phyloP scores from a whole-genome alignment of 768 basidiomycete species.

The Boletus tomentosulus region DNA sequence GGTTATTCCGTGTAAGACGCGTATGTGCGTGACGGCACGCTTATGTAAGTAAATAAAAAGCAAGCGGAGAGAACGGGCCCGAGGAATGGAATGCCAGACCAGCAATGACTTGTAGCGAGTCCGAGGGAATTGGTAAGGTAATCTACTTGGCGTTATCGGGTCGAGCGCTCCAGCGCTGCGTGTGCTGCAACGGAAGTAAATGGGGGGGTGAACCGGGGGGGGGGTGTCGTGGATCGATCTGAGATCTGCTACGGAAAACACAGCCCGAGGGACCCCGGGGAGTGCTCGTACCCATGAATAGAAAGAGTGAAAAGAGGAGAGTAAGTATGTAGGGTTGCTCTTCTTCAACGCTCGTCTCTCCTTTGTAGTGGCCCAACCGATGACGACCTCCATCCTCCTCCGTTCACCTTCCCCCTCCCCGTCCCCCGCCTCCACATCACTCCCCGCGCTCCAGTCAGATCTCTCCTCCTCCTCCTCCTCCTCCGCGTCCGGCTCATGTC shows the following conservation, averaged over 20 bases:
- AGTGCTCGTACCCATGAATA: slow-evolving; percentile 6
- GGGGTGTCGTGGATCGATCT: slow-evolving; percentile 6
- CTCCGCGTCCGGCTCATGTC: slow-evolving; percentile 17
- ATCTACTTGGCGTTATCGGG: not conserved
- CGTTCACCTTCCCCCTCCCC: slow-evolving; percentile 12
- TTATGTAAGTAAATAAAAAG: not conserved
- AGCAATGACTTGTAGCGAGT: not conserved
- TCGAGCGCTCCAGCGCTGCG: too few species aligned
- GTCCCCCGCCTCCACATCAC: slow-evolving; percentile 2
- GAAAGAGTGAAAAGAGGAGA: slow-evolving; percentile 9
- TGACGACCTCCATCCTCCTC: slow-evolving; percentile 23
- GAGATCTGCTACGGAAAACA: slow-evolving; percentile 15
- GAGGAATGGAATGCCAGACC: too few species aligned
- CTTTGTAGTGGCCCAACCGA: slow-evolving; percentile 7
- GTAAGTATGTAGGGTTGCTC: not conserved
- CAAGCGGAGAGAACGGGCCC: not conserved
- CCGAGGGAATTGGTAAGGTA: not conserved
- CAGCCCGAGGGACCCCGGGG: slow-evolving; percentile 22
- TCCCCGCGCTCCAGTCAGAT: slow-evolving; percentile 15
- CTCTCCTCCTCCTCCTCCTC: slow-evolving; percentile 18
- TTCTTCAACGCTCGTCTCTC: not conserved
- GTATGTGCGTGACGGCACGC: not conserved
- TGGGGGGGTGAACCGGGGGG: not conserved
- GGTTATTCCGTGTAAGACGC: slow-evolving; percentile 10
- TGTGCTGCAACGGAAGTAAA: not conserved